Evolutionary conservation across 148 eudicot species (phyloP), one percentile per base, ranked within the genome.

Genomic region (Salicornia ramosissima): DNA sequence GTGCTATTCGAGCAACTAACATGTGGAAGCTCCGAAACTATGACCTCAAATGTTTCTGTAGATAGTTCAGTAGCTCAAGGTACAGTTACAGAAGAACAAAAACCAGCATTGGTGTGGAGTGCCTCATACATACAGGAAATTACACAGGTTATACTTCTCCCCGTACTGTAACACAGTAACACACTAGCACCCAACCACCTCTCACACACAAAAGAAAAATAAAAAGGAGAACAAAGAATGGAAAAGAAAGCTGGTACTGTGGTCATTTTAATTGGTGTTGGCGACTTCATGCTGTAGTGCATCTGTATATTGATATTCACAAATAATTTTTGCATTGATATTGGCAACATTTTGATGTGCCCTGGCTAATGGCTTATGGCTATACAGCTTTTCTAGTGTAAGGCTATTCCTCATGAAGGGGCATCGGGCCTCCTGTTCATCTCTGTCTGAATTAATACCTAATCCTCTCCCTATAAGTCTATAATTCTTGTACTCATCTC

Each of bases 81-180:
- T 74, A 73, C 71, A 52, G 71, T 69, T 43, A 55, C 57, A 11
- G 86, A 79, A 74, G 82, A 40, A 68, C 79, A 31, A 60, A 86
- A 78, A 50, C 89, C 97, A 61, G 74, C 78, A 70, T 83, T 87
- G 67, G 70, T 87, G 19, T 90, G 98, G 98, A 87, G 87, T 73
- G 83, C 83, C 71, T 65, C 81, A 67, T 88, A 85, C 78, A 51
- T 84, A 40, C 98, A 94, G 75, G 90, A 88, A 56, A 68, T 80
- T 47, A 54, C 73, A 51, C 78, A 28, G 92, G 98, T 94, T 65
- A 66, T 81, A 60, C 58, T 73, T 5, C 61, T 68, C 28, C 13
- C 36, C 45, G 56, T n/a, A n/a, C n/a, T n/a, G n/a, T n/a, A n/a
- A n/a, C n/a, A n/a, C n/a, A n/a, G n/a, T n/a, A n/a, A n/a, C n/a